Evolutionary conservation across 208 protist genomes (phyloP), one percentile per base, ranked within the genome.

Genomic region (Leishmania guyanensis): DNA sequence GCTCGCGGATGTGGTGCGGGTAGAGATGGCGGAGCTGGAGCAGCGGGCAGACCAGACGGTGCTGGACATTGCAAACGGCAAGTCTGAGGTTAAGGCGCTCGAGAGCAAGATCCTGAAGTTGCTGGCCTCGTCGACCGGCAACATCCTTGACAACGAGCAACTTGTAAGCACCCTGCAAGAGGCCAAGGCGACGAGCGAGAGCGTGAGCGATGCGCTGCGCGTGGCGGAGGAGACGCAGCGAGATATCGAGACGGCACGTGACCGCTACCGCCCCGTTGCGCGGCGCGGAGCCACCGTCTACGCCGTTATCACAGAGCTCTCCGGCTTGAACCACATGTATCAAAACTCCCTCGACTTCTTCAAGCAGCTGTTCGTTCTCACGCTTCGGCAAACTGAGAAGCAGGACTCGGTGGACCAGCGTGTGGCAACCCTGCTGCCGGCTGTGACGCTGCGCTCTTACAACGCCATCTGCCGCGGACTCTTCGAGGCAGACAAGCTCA

Each of bases 101-200:
- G 95, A 99, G 86, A 95, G 98, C 78, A 93, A 96, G 86, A 99
- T 99, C 62, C 89, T 99, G 60, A 83, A 92, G 58, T 88, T 99
- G 33, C 91, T 99, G 16, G 87, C 90, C 66, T 94, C 93, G 33
- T 98, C 96, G 3, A 97, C 96, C 39, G 98, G 97, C 65, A 99
- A 99, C 89, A 98, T 99, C 79, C 89, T 99, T 43, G 98, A 99
- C 85, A 98, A 99, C 86, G 96, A 99, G 81, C 91, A 92, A 70
- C 96, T 99, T 16, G 98, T 99, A 64, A 95, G 95, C 85, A 98
- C 98, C 36, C 88, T 99, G n/a, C 90, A 96, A 29, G 91, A 96
- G 39, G 94, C 97, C 22, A 99, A 99, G 90, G 70, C 88, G 72
- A 99, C 95, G 10, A 96, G 94, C 71, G 93, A 97, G 81, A 86